These are phyloP conservation scores for Hippophae rhamnoides DNA, from an alignment of 306 rosid genomes.

Conservation along the genomic window DNA sequence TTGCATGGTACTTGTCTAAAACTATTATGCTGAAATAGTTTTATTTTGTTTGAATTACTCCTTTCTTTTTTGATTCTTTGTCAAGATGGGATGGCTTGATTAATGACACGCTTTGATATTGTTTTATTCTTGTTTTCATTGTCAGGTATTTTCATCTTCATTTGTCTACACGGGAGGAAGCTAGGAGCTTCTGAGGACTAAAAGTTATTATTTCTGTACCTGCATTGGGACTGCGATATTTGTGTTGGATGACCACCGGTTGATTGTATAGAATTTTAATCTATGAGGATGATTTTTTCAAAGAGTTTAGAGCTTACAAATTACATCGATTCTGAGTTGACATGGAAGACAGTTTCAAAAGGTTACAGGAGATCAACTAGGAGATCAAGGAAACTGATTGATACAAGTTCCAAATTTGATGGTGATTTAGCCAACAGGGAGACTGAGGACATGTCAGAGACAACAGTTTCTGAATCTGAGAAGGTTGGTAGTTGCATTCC, in stretches of 20 bases:
- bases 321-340: constrained; percentile 22
- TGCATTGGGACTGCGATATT: constrained; percentile 22
- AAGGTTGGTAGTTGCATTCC: constrained; percentile 12
- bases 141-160: background rate
- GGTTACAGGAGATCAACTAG: constrained; percentile 25
- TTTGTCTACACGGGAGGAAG: too few relatives aligned
- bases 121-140: background rate
- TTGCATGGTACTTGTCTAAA: too few relatives aligned
- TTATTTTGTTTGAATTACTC: too few relatives aligned
- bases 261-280: constrained; percentile 16
- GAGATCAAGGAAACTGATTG: constrained; percentile 26
- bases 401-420: constrained; percentile 12
- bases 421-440: constrained; percentile 9
- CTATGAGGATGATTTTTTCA: constrained; percentile 24
- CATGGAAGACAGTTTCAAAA: constrained; percentile 23
- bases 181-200: too few relatives aligned
- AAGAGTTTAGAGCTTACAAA: constrained; percentile 18
- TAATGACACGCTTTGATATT: too few relatives aligned
- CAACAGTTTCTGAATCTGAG: constrained; percentile 34
- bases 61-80: too few relatives aligned
- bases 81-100: too few relatives aligned
- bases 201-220: constrained; percentile 4
- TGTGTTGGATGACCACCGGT: constrained; percentile 13
- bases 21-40: too few relatives aligned
- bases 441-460: constrained; percentile 13